Conservation (phyloP, 192 early-diverging fungal species). For the Backusella australiensis region DNA sequence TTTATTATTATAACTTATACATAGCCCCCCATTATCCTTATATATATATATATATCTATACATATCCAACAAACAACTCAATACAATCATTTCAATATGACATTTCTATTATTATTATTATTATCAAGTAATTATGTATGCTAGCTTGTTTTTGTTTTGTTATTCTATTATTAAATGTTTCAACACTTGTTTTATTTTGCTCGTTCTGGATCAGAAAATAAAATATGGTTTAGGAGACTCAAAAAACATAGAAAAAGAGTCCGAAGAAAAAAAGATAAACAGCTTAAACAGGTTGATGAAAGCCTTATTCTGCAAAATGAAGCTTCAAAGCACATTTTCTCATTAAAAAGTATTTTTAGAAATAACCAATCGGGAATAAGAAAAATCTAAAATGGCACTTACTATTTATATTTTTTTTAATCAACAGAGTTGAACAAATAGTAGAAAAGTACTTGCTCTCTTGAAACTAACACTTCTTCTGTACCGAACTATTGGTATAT, state of each 20-base stretch:
- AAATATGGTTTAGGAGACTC: background rate
- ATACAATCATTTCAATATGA: slow-evolving; percentile 4
- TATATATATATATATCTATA: background rate
- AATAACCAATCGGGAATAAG: background rate
- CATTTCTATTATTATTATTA: background rate
- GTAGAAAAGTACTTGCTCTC: background rate
- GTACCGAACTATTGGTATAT: background rate
- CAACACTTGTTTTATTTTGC: background rate
- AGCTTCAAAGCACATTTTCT: background rate
- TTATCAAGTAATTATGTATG: background rate
- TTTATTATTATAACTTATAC: background rate
- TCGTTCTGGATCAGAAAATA: background rate
- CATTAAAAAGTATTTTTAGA: background rate
- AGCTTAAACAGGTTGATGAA: background rate
- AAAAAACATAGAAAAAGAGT: background rate
- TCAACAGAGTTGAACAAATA: background rate
- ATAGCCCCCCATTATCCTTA: background rate
- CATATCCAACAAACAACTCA: background rate
- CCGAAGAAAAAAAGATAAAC: background rate
- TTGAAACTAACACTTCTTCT: background rate
- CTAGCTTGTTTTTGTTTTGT: background rate
- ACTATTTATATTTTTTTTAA: background rate
- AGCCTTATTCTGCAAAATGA: background rate
- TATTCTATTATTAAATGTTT: background rate
- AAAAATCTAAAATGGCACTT: background rate